phyloP scores from a whole-genome alignment of 768 basidiomycete genomes.

The Rhizopogon salebrosus region DNA sequence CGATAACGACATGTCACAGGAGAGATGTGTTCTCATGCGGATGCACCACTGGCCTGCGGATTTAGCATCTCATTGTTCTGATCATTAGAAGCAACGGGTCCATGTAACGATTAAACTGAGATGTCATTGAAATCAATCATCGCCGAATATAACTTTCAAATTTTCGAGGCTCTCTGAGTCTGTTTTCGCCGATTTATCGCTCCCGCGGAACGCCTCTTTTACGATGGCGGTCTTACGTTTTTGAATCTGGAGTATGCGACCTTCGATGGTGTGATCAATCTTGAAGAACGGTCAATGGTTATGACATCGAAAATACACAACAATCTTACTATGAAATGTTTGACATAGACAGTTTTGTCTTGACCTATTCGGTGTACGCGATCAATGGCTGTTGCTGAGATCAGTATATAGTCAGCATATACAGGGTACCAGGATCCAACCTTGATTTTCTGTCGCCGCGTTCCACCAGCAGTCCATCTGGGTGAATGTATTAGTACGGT shows the following conservation, averaged over 20 bases:
- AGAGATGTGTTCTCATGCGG: too few species aligned
- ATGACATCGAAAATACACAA: not conserved
- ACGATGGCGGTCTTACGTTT: constrained; percentile 84
- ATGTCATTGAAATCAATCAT: constrained; percentile 18
- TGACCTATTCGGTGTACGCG: constrained; percentile 85
- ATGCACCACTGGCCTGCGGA: too few species aligned
- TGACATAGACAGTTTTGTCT: constrained; percentile 76
- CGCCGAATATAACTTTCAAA: constrained; percentile 74
- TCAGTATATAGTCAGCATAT: constrained; percentile 3
- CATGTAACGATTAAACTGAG: not conserved
- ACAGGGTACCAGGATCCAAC: constrained; percentile 24
- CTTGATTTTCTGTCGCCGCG: constrained; percentile 77
- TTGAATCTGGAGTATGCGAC: constrained; percentile 76
- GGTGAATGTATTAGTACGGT: constrained; percentile 4
- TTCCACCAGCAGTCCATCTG: constrained; percentile 97
- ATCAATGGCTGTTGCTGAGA: constrained; percentile 61
- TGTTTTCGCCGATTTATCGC: constrained; percentile 33
- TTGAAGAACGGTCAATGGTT: constrained; percentile 21
- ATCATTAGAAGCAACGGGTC: too few species aligned
- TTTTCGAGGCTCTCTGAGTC: constrained; percentile 78
- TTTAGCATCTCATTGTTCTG: not conserved
- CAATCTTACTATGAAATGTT: constrained; percentile 69
- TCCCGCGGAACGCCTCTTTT: constrained; percentile 75
- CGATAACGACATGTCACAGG: too few species aligned
- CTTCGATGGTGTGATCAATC: constrained; percentile 74